Percentiles rank a stretch among this genome's conserved stretches.
These are phyloP conservation scores for Lactuca sativa DNA, from an alignment of 129 eudicot species.

Conservation along the genomic window DNA sequence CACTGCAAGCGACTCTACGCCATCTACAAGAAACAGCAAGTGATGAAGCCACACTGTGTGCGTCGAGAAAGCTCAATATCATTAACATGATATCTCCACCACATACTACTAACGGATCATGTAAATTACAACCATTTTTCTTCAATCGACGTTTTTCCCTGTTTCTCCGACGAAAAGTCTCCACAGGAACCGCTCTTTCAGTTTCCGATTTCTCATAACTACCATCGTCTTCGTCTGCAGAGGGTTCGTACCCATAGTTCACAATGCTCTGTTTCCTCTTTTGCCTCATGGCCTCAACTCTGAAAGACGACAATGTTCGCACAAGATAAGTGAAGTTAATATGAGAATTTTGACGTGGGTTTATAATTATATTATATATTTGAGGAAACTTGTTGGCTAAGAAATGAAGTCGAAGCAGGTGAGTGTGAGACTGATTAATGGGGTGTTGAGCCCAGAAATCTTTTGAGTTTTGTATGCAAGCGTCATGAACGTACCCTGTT, in stretches of 20 bases:
- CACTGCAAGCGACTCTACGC: conserved; percentile 54
- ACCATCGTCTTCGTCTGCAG: conserved; percentile 12
- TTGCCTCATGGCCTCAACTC: not conserved
- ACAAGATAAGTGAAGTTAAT: not conserved
- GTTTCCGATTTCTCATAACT: conserved; percentile 9
- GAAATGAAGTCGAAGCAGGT: conserved; percentile 6
- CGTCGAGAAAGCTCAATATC: conserved; percentile 46
- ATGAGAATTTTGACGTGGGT: not conserved
- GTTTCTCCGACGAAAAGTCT: not conserved
- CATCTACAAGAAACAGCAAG: conserved; percentile 17
- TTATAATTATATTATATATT: not conserved
- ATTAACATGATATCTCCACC: conserved; percentile 54
- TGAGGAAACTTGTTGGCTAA: conserved; percentile 13
- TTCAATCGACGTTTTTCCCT: not conserved
- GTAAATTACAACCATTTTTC: not conserved
- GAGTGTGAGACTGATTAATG: not conserved
- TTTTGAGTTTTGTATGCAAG: not conserved
- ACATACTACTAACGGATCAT: conserved; percentile 44
- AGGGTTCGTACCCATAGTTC: conserved; percentile 19
- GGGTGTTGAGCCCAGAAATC: not conserved
- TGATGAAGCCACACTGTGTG: conserved; percentile 59
- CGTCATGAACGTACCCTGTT: not conserved
- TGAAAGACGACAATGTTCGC: not conserved
- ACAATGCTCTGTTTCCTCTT: not conserved
- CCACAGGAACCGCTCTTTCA: not conserved